Base-by-base conservation (phyloP, 179 eudicot species). In the Silene vulgaris region DNA sequence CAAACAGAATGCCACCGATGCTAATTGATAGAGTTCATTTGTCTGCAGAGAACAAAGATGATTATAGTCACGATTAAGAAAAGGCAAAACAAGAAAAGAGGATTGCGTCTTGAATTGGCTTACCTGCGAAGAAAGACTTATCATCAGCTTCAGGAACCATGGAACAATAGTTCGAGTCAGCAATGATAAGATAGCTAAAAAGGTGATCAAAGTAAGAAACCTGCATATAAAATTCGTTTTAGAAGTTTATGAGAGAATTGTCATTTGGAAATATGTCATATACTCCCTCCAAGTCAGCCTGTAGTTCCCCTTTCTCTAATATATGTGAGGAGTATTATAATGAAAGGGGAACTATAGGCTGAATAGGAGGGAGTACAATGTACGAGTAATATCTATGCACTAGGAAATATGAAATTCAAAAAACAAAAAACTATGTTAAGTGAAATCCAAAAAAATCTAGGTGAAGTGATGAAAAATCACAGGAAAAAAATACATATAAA, bases 1-100 rank as follows among this genome's bases (percentile, higher is more conserved):
- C 84, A 95, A 87, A 89, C 99, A 95, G 88, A 95, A 95, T 4
- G 99, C 99, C 83, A 95, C 99, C 30, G 87, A 81, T 63, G 97
- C 97, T 64, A 95, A 94, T 84, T 95, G 99, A 84, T 90, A 95
- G 28, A 95, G 96, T 84, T 95, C 99, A 82, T 92, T 95, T 76
- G 99, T 92, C 99, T 95, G 92, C 74, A 54, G 8, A 54, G 3
- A 26, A 29, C 74, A 71, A 54, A 62, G 43, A 71, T 7, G 45
- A 54, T 56, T 29, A 50, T 13, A 29, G 14, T 13, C n/a, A 71
- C 16, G 16, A 35, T 14, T 5, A 71, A 20, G 3, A 50, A 16
- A 52, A 71, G 29, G 52, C 60, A 5, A 71, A 52, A 71, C 28
- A 20, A 71, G 6, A 20, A 54, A 71, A 29, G 19, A 52, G 43